phyloP scores from a whole-genome alignment of 805 yeast genomes.

The Yarrowia alimentaria region DNA sequence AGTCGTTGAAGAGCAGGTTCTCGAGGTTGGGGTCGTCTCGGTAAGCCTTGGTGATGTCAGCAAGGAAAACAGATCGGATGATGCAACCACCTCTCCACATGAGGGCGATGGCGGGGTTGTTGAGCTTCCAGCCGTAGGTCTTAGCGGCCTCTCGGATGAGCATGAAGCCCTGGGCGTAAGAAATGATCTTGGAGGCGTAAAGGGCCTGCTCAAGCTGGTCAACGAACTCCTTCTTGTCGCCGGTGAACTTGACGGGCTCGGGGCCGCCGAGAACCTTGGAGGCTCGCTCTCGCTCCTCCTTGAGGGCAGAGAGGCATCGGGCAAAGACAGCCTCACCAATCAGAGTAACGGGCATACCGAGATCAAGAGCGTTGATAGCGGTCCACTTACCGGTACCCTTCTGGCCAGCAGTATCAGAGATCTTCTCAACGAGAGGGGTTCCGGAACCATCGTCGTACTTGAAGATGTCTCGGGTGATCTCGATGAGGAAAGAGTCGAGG shows the following conservation, averaged over 20 bases:
- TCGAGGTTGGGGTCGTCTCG: conserved; percentile 89
- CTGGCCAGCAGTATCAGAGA: conserved; percentile 96
- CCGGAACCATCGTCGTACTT: conserved; percentile 88
- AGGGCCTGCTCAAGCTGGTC: conserved; percentile 97
- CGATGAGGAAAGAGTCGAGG: conserved; percentile 92
- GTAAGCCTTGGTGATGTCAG: conserved; percentile 95
- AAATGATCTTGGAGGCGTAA: conserved; percentile 96
- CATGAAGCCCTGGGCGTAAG: conserved; percentile 99
- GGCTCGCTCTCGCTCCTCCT: conserved; percentile 87
- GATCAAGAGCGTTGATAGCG: conserved; percentile 94
- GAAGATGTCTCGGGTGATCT: conserved; percentile 93
- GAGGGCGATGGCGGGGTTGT: conserved; percentile 96
- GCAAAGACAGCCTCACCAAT: conserved; percentile 99
- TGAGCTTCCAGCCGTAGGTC: conserved; percentile 94
- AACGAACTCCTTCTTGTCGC: conserved; percentile 78
- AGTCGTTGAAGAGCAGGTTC: conserved; percentile 92
- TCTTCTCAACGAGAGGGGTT: conserved; percentile 91
- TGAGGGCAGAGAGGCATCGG: conserved; percentile 91
- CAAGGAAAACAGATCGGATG: conserved; percentile 97
- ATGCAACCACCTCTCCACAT: conserved; percentile 99
- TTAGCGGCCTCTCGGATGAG: conserved; percentile 96
- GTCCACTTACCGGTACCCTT: conserved; percentile 99
- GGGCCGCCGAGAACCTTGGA: conserved; percentile 81
- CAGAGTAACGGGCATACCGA: conserved; percentile 97
- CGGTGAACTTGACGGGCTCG: conserved; percentile 56